A percentile compares a stretch with the other conserved stretches of the same genome.
Evolutionary conservation across 306 rosid species (phyloP).

Genomic region (Gillenia trifoliata): DNA sequence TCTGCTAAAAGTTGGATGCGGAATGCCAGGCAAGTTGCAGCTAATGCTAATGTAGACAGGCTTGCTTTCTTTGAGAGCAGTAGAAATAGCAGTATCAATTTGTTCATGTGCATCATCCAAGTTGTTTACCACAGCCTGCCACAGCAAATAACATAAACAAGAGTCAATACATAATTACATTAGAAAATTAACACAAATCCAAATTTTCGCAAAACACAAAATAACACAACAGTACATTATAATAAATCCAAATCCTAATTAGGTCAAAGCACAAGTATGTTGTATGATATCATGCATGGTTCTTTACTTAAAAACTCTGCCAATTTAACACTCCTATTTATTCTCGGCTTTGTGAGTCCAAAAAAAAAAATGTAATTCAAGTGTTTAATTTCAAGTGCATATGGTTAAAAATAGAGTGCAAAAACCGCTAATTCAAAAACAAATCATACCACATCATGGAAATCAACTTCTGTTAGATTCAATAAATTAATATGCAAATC

Average conservation of each 20-base stretch:
- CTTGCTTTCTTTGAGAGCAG: conserved; percentile 39
- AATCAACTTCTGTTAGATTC: too few relatives aligned
- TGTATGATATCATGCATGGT: not conserved
- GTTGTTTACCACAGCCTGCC: conserved; percentile 45
- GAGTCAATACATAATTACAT: not conserved
- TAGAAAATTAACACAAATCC: not conserved
- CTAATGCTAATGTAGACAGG: conserved; percentile 44
- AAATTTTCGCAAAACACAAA: not conserved
- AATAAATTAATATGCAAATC: not conserved
- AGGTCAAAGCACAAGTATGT: not conserved
- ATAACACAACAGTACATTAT: not conserved
- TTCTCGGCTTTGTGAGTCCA: too few relatives aligned
- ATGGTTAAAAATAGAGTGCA: too few relatives aligned
- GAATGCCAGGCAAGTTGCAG: conserved; percentile 39
- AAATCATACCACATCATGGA: too few relatives aligned
- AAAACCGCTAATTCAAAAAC: too few relatives aligned
- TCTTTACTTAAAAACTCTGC: too few relatives aligned
- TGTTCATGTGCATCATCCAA: conserved; percentile 40
- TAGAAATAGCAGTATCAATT: conserved; percentile 43
- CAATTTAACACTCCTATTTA: too few relatives aligned
- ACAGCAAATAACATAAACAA: not conserved
- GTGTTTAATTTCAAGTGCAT: too few relatives aligned
- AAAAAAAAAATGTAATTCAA: too few relatives aligned
- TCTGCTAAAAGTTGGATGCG: conserved; percentile 36
- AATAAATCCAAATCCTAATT: not conserved